These are phyloP conservation scores for Globisporangium abappressorium DNA, from an alignment of 352 stramenopile genomes.

Conservation along the genomic window DNA sequence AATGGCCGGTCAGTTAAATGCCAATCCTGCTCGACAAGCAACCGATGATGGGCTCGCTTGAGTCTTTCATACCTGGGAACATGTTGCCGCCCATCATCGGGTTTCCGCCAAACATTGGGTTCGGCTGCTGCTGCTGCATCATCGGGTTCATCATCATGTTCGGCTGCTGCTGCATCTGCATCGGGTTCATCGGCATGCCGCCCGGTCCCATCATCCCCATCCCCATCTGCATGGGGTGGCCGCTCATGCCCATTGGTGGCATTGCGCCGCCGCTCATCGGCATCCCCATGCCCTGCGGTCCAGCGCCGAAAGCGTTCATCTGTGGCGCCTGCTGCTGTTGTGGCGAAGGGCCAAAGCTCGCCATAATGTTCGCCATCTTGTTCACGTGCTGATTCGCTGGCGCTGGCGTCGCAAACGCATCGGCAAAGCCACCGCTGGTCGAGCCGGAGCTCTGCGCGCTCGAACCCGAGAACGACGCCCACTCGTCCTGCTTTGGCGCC, in stretches of 20 bases:
- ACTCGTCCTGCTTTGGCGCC: constrained; percentile 58
- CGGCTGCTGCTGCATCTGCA: constrained; percentile 22
- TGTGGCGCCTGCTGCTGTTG: constrained; percentile 29
- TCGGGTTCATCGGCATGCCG: constrained; percentile 42
- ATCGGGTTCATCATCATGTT: constrained; percentile 30
- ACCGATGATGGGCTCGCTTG: not conserved
- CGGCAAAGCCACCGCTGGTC: constrained; percentile 23
- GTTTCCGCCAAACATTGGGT: constrained; percentile 27
- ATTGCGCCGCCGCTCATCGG: constrained; percentile 43
- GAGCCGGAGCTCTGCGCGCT: constrained; percentile 29
- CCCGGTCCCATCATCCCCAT: constrained; percentile 17
- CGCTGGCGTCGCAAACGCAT: constrained; percentile 43
- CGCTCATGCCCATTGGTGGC: constrained; percentile 31
- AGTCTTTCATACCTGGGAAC: constrained; percentile 43
- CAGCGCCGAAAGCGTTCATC: constrained; percentile 13
- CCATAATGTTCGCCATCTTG: constrained; percentile 88
- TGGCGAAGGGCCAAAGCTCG: constrained; percentile 53
- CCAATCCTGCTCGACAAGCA: not conserved
- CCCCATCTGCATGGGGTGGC: constrained; percentile 24
- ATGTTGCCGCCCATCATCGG: constrained; percentile 46
- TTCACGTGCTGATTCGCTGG: constrained; percentile 60
- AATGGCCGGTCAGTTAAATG: not conserved
- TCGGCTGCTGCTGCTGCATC: constrained; percentile 34
- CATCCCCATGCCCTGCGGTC: constrained; percentile 36
- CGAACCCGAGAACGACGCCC: constrained; percentile 66